Evolutionary conservation across 306 rosid species (phyloP), one percentile per base, ranked within the genome.

Genomic region (Quercus alba): DNA sequence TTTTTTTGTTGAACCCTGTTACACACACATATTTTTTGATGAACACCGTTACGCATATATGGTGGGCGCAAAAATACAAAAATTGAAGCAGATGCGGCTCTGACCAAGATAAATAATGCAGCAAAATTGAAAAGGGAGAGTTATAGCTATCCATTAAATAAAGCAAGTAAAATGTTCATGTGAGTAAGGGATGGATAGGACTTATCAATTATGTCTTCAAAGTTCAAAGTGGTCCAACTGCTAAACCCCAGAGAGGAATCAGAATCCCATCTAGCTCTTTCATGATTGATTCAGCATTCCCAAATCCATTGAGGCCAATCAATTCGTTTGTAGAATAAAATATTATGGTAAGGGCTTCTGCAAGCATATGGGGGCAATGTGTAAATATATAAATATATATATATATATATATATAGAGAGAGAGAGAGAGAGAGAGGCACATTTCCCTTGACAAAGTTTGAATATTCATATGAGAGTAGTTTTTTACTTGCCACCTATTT

Each of bases 221-320:
- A 82, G 83, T 76, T 80, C 83, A 19, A 87, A 82, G 83, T 82
- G 90, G 87, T 83, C 89, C 88, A 85, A 87, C 76, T 72, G 49
- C 90, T 76, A 77, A 87, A 62, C 79, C 86, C 82, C 62, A 81
- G 82, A 77, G 63, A 75, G 88, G 90, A 84, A 88, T 90, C 94
- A 86, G 87, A 92, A 89, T 88, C 89, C 79, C 78, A 81, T 81
- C 66, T 76, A 49, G 17, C 54, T 13, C 69, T 63, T 86, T 66
- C 94, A 90, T 92, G 86, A 88, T 89, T 90, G 84, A 86, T 88
- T 81, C 74, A 85, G 76, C 77, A 88, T 83, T 87, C 87, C 93
- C 80, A 88, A 72, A 81, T 80, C 87, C 80, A 6, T 79, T 80
- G 73, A 78, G 59, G 38, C 93, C 94, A 83, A 90, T 90, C 90